These are phyloP conservation scores for Phytophthora rubi DNA, from an alignment of 352 stramenopile species.

Conservation along the genomic window DNA sequence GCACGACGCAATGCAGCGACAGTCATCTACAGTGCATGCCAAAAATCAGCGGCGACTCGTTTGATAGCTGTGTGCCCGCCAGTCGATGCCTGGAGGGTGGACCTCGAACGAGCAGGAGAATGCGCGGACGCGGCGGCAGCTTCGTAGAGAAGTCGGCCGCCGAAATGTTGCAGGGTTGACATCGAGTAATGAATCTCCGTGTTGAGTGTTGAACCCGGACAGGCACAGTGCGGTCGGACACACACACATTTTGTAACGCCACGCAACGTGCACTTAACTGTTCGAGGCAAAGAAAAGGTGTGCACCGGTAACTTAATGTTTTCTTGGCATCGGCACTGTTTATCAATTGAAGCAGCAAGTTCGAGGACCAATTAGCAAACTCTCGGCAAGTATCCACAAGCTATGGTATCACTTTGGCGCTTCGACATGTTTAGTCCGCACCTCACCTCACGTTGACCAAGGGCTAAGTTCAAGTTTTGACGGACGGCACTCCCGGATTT, in stretches of 20 bases:
- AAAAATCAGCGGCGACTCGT: constrained; percentile 30
- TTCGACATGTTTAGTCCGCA: too few relatives aligned
- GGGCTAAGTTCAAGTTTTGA: too few relatives aligned
- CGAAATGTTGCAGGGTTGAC: constrained; percentile 18
- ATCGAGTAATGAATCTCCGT: constrained; percentile 18
- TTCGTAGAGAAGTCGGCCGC: constrained; percentile 26
- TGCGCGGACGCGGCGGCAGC: constrained; percentile 18
- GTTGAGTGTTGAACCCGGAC: constrained; percentile 19
- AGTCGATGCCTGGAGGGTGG: constrained; percentile 14
- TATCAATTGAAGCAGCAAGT: too few relatives aligned
- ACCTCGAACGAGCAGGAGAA: constrained; percentile 31
- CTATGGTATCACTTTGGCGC: too few relatives aligned
- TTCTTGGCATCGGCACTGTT: too few relatives aligned
- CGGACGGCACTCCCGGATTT: too few relatives aligned
- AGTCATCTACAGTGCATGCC: neutral
- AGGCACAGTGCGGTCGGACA: constrained; percentile 9
- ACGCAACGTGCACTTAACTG: neutral
- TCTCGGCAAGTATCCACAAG: too few relatives aligned
- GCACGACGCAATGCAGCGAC: constrained; percentile 25
- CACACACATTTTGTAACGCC: neutral
- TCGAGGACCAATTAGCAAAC: too few relatives aligned
- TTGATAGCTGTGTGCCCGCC: constrained; percentile 5
- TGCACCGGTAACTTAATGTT: too few relatives aligned
- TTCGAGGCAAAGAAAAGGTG: too few relatives aligned
- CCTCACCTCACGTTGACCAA: too few relatives aligned